These are phyloP conservation scores for Neurospora sp. DNA, from an alignment of 495 filamentous ascomycete genomes.

Conservation along the genomic window DNA sequence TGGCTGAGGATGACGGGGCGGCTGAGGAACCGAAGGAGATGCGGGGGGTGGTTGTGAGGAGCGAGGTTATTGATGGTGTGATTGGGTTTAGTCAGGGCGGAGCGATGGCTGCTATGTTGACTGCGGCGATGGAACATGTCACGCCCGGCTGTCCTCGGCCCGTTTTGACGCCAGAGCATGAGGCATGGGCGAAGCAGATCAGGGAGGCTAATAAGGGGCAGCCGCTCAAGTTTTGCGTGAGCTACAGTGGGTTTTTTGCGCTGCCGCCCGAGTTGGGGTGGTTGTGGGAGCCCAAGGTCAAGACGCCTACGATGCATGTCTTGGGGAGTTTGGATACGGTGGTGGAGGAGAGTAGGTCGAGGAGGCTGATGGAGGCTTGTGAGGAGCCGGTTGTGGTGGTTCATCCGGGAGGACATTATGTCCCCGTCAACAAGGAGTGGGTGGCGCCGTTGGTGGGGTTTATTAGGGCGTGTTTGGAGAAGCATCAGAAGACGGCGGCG, in stretches of 20 bases:
- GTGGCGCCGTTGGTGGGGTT: constrained; percentile 65
- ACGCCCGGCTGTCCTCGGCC: too few species aligned
- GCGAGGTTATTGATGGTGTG: constrained; percentile 57
- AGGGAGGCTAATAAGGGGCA: constrained; percentile 40
- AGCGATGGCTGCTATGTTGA: constrained; percentile 48
- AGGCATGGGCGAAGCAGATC: constrained; percentile 26
- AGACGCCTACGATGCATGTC: constrained; percentile 72
- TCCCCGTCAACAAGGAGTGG: constrained; percentile 75
- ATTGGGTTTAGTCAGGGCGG: constrained; percentile 71
- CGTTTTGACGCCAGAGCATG: constrained; percentile 1
- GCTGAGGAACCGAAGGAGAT: background rate
- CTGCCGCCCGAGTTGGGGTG: constrained; percentile 48
- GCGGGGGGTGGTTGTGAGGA: constrained; percentile 19
- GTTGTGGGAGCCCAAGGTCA: constrained; percentile 68
- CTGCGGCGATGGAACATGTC: constrained; percentile 52
- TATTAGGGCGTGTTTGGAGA: constrained; percentile 48
- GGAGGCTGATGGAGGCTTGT: constrained; percentile 58
- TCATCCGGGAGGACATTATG: constrained; percentile 90
- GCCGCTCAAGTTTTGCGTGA: constrained; percentile 66
- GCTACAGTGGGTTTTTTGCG: constrained; percentile 71
- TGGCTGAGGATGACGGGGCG: background rate
- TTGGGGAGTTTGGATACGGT: constrained; percentile 81
- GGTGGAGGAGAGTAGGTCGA: constrained; percentile 73
- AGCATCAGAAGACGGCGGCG: background rate
- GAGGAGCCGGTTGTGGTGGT: constrained; percentile 53